Conservation (phyloP, 1,139 yeast species). For the Hansenula anomala region DNA sequence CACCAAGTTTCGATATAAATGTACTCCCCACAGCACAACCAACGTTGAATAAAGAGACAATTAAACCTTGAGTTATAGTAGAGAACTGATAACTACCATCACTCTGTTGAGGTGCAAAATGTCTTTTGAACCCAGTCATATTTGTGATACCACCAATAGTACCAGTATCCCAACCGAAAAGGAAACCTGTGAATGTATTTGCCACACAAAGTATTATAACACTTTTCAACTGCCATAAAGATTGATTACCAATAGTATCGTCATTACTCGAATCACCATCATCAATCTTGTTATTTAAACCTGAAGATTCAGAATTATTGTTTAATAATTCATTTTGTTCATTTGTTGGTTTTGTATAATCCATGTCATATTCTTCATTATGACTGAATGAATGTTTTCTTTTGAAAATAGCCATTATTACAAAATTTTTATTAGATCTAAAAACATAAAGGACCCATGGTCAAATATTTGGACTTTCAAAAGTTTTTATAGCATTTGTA, state of each 20-base stretch:
- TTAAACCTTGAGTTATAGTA: slow-evolving; percentile 20
- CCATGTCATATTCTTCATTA: slow-evolving; percentile 1
- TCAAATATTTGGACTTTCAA: too few species aligned
- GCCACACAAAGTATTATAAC: not conserved
- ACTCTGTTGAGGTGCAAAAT: slow-evolving; percentile 19
- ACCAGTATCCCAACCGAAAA: slow-evolving; percentile 54
- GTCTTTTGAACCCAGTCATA: slow-evolving; percentile 36
- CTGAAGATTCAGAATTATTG: not conserved
- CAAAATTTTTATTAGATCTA: too few species aligned
- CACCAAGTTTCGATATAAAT: slow-evolving; percentile 43
- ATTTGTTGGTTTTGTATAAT: slow-evolving; percentile 1
- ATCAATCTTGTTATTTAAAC: not conserved
- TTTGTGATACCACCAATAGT: slow-evolving; percentile 49
- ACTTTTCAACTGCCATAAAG: slow-evolving; percentile 3
- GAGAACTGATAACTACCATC: slow-evolving; percentile 1
- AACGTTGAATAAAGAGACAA: slow-evolving; percentile 48
- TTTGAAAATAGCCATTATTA: slow-evolving; percentile 1
- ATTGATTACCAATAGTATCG: not conserved
- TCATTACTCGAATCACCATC: not conserved
- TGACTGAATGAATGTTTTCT: slow-evolving; percentile 1
- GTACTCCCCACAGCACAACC: slow-evolving; percentile 65
- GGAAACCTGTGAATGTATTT: slow-evolving; percentile 42
- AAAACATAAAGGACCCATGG: too few species aligned
- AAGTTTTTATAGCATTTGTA: too few species aligned
- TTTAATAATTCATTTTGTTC: not conserved